phyloP scores from a whole-genome alignment of 2,329 filamentous ascomycete genomes.

The Penicillium fuscoglaucum region DNA sequence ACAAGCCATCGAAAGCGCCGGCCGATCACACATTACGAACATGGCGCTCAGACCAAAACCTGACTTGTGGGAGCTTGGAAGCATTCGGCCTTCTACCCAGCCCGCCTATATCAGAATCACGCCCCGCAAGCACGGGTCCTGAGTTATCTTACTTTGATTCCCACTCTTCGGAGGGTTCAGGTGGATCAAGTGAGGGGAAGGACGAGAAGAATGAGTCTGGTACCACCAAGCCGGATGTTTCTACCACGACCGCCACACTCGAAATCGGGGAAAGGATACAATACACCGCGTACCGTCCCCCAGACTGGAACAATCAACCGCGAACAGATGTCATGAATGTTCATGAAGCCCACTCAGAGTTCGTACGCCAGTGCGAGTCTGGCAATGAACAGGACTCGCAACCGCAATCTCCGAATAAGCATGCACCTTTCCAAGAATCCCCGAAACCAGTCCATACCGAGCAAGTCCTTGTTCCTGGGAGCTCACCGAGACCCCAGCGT shows the following conservation, averaged over 20 bases:
- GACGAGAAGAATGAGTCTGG: neutral
- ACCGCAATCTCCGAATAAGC: conserved; percentile 12
- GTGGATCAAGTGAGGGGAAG: neutral
- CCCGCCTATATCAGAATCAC: conserved; percentile 39
- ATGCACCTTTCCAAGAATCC: conserved; percentile 13
- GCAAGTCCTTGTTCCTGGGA: conserved; percentile 9
- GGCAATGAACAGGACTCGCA: conserved; percentile 15
- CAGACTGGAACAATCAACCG: conserved; percentile 13
- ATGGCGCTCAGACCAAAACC: conserved; percentile 41
- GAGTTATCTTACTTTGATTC: conserved; percentile 32
- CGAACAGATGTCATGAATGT: conserved; percentile 30
- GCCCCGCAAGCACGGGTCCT: conserved; percentile 27
- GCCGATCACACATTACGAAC: conserved; percentile 33
- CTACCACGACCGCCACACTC: neutral
- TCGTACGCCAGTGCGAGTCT: conserved; percentile 32
- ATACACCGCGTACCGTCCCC: conserved; percentile 21
- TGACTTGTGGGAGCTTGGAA: conserved; percentile 33
- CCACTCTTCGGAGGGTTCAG: conserved; percentile 10
- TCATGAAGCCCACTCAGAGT: conserved; percentile 35
- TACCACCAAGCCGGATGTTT: neutral
- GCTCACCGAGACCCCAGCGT: conserved; percentile 30
- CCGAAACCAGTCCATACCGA: neutral
- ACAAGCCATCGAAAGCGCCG: conserved; percentile 18
- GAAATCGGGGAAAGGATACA: conserved; percentile 7
- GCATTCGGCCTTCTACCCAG: conserved; percentile 40